Evolutionary conservation across 306 rosid genomes (phyloP).

Genomic region (Vigna trinervia): DNA sequence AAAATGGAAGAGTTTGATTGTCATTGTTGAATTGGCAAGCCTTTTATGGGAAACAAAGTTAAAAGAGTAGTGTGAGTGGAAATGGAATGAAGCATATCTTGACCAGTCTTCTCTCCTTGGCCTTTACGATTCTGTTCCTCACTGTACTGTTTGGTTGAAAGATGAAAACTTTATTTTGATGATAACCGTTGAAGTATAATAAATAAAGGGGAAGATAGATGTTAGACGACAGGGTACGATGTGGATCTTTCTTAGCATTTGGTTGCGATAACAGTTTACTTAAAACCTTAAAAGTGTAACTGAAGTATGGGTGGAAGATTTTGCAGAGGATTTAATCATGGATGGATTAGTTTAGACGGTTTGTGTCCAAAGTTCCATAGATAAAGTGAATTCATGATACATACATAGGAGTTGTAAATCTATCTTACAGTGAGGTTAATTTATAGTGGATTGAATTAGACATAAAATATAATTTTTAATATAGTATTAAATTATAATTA

Average conservation of each 20-base stretch:
- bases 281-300: constrained; percentile 14
- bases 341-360: neutral
- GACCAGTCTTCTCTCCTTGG: constrained; percentile 29
- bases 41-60: constrained; percentile 34
- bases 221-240: constrained; percentile 27
- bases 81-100: constrained; percentile 41
- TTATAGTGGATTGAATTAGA: too few species aligned
- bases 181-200: constrained; percentile 2
- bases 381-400: too few species aligned
- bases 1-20: constrained; percentile 25
- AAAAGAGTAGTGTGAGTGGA: constrained; percentile 6
- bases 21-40: constrained; percentile 38
- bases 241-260: neutral
- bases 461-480: too few species aligned
- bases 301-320: neutral
- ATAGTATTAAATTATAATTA: too few species aligned
- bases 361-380: too few species aligned
- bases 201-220: neutral
- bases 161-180: neutral
- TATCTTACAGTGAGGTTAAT: too few species aligned
- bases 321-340: constrained; percentile 36
- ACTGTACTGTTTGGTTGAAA: constrained; percentile 10
- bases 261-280: neutral
- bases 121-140: constrained; percentile 24
- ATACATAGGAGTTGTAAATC: too few species aligned